Evolutionary conservation across 768 basidiomycete genomes (phyloP).

Genomic region (Rossbeevera mucosa): DNA sequence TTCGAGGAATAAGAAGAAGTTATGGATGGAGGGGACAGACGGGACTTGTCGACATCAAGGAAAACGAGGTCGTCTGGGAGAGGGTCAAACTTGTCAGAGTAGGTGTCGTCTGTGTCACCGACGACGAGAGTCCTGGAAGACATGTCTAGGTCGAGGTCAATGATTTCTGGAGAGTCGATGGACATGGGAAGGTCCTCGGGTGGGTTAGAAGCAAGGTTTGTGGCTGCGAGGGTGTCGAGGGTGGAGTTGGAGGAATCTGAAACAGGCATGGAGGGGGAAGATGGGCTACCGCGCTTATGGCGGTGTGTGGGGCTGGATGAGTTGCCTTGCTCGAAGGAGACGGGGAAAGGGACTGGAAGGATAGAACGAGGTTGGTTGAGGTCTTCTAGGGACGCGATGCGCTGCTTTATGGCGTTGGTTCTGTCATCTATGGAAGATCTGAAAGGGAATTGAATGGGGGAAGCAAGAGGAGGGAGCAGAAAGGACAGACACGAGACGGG

Average conservation of each 20-base stretch:
- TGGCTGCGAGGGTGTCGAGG: neutral
- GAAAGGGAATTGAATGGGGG: neutral
- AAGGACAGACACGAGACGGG: constrained; percentile 36
- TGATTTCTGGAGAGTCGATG: constrained; percentile 10
- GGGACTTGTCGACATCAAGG: constrained; percentile 10
- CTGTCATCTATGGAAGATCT: constrained; percentile 38
- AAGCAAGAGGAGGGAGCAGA: neutral
- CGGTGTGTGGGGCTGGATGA: neutral
- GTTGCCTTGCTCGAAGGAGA: neutral
- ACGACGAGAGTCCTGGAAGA: constrained; percentile 19
- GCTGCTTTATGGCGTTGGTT: constrained; percentile 35
- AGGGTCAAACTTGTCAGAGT: constrained; percentile 45
- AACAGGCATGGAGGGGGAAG: constrained; percentile 12
- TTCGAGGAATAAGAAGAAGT: constrained; percentile 6
- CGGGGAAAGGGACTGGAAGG: neutral
- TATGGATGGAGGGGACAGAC: constrained; percentile 3
- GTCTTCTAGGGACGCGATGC: constrained; percentile 23
- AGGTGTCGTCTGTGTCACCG: constrained; percentile 41
- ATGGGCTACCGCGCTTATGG: constrained; percentile 6
- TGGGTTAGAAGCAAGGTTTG: neutral
- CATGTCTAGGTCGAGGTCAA: constrained; percentile 22
- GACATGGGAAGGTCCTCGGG: constrained; percentile 4
- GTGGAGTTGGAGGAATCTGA: constrained; percentile 18
- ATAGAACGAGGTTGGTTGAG: neutral
- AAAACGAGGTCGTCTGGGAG: constrained; percentile 17